A percentile compares a stretch with the other conserved stretches of the same genome.
Evolutionary conservation across 805 yeast genomes (phyloP).

Genomic region (Yarrowia deformans): DNA sequence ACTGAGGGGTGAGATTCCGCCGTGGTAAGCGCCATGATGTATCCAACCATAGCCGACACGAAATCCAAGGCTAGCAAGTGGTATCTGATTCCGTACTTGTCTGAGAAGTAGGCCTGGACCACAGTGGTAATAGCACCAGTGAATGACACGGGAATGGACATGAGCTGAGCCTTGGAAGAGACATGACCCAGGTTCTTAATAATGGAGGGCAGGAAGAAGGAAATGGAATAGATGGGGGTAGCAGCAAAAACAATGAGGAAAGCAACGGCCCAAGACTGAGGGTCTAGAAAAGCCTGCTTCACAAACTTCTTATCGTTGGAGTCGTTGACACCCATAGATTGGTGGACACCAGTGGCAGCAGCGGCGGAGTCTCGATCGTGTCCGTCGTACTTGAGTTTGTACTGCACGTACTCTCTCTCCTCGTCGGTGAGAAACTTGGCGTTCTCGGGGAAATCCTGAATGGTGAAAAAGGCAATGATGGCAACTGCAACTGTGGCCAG

Average conservation of each 20-base stretch:
- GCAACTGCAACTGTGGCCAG: conserved; percentile 51
- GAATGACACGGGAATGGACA: conserved; percentile 56
- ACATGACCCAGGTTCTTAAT: conserved; percentile 63
- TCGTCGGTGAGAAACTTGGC: conserved; percentile 56
- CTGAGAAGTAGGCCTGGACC: conserved; percentile 44
- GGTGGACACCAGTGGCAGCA: conserved; percentile 51
- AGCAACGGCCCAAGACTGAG: conserved; percentile 59
- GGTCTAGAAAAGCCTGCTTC: conserved; percentile 58
- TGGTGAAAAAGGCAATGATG: conserved; percentile 48
- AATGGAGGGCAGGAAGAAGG: conserved; percentile 65
- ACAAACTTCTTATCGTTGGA: conserved; percentile 58
- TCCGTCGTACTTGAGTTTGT: conserved; percentile 31
- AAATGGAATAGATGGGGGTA: conserved; percentile 65
- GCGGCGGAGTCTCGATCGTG: conserved; percentile 33
- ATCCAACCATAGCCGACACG: conserved; percentile 51
- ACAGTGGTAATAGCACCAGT: conserved; percentile 50
- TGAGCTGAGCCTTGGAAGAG: conserved; percentile 61
- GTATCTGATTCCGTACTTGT: conserved; percentile 50
- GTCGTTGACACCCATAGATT: conserved; percentile 46
- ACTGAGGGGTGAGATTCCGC: conserved; percentile 46
- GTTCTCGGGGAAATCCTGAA: conserved; percentile 64
- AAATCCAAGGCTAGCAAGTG: conserved; percentile 46
- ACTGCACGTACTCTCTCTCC: conserved; percentile 55
- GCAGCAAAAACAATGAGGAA: conserved; percentile 61
- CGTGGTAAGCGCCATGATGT: conserved; percentile 57